A percentile compares a stretch with the other conserved stretches of the same genome.
These are phyloP conservation scores for Polyporus tsugae DNA, from an alignment of 1,284 basidiomycete species.

Conservation along the genomic window DNA sequence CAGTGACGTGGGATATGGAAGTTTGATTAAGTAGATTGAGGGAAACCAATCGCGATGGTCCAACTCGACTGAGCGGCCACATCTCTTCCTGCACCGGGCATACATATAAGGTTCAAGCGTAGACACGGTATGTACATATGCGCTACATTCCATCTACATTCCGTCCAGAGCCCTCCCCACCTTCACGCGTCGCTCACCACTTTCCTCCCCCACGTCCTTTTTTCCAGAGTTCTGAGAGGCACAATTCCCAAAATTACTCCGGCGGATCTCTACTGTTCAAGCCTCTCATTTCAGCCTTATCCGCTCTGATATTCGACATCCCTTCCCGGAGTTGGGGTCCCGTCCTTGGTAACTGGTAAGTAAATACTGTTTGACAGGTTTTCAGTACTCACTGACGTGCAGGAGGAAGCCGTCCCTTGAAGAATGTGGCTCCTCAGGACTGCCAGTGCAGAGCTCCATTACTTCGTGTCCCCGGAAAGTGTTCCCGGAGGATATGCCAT, in stretches of 20 bases:
- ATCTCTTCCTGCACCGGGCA: background rate
- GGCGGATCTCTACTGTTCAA: background rate
- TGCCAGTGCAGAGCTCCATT: background rate
- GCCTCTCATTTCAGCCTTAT: background rate
- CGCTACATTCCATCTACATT: background rate
- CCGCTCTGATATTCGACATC: background rate
- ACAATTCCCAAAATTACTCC: background rate
- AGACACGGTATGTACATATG: background rate
- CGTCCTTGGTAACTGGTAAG: background rate
- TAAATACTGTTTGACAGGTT: background rate
- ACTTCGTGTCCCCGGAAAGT: background rate
- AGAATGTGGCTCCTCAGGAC: conserved; percentile 3
- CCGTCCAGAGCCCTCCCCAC: background rate
- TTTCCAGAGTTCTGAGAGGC: background rate
- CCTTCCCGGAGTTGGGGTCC: background rate
- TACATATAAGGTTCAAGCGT: background rate
- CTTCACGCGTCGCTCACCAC: background rate
- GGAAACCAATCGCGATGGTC: background rate
- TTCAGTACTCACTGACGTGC: background rate
- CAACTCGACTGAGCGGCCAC: background rate
- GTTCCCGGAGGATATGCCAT: conserved; percentile 4
- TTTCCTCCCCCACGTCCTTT: background rate
- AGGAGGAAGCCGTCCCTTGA: background rate
- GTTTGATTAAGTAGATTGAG: background rate
- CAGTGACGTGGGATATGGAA: background rate